A percentile compares a stretch with the other conserved stretches of the same genome.
Evolutionary conservation across 495 filamentous ascomycete species (phyloP).

Genomic region (Penicillium diatomitis): DNA sequence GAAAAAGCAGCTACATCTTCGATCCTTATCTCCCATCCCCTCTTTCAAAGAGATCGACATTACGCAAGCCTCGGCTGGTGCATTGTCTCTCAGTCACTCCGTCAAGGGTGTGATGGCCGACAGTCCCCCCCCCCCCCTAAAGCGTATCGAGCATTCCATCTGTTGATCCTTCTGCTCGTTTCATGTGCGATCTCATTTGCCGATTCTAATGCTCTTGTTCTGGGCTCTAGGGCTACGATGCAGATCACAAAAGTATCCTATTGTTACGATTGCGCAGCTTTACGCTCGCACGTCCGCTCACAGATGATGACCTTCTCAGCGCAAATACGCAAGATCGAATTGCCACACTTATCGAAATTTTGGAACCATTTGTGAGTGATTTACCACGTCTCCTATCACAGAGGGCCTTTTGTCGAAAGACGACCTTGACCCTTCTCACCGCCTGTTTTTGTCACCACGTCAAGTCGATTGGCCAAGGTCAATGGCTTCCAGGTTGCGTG

Average conservation of each 20-base stretch:
- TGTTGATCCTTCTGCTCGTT: constrained; percentile 30
- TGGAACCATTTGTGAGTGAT: constrained; percentile 56
- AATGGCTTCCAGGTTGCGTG: too few relatives aligned
- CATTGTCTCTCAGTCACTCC: too few relatives aligned
- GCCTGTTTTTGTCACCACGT: too few relatives aligned
- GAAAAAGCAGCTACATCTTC: neutral
- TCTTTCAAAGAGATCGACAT: too few relatives aligned
- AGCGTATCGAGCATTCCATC: neutral
- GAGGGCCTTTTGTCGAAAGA: too few relatives aligned
- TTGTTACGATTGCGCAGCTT: constrained; percentile 70
- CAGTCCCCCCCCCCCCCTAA: too few relatives aligned
- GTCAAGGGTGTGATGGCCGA: too few relatives aligned
- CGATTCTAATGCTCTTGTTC: neutral
- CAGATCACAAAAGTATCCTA: constrained; percentile 63
- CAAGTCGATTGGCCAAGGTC: too few relatives aligned
- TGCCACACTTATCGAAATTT: constrained; percentile 41
- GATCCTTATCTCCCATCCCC: neutral
- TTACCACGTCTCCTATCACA: neutral
- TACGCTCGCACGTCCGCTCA: constrained; percentile 55
- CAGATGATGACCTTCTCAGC: constrained; percentile 45
- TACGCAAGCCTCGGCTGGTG: too few relatives aligned
- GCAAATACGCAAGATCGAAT: constrained; percentile 46
- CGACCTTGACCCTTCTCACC: too few relatives aligned
- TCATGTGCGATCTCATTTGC: constrained; percentile 30
- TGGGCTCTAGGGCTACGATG: constrained; percentile 54